Percentiles rank a stretch among this genome's conserved stretches.
These are phyloP conservation scores for Sphagnum tenellum DNA, from an alignment of 225 moss, liverwort and hornwort genomes.

Conservation along the genomic window DNA sequence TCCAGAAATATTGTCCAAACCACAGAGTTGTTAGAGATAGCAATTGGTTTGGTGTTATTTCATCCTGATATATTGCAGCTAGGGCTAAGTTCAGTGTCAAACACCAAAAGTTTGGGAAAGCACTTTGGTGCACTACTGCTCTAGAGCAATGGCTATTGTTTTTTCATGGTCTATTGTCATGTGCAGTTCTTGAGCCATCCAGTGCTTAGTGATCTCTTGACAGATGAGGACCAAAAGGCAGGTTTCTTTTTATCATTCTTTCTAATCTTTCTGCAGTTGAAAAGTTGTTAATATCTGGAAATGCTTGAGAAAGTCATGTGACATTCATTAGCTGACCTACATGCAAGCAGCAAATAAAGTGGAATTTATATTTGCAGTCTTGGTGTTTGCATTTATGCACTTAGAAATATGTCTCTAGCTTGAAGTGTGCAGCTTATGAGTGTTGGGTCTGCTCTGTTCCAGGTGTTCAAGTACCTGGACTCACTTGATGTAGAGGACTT, in stretches of 20 bases:
- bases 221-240: constrained; percentile 96
- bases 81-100: no score
- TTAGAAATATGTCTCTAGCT: neutral
- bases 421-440: neutral
- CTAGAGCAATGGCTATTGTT: neutral
- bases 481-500: constrained; percentile 97
- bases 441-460: constrained; percentile 9
- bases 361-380: no score
- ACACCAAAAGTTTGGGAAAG: no score
- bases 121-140: no score
- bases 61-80: no score
- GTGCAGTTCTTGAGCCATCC: constrained; percentile 98
- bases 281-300: neutral
- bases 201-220: constrained; percentile 80
- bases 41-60: no score
- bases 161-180: neutral
- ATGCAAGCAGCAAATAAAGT: no score
- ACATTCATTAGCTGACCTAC: no score
- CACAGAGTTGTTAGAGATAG: no score
- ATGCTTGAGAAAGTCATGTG: neutral
- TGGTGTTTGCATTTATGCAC: no score
- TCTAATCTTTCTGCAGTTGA: neutral
- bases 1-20: no score
- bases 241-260: neutral
- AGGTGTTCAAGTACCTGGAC: constrained; percentile 95